A percentile compares a stretch with the other conserved stretches of the same genome.
Evolutionary conservation across 495 filamentous ascomycete species (phyloP).

Genomic region (Bathelium albidoporum): DNA sequence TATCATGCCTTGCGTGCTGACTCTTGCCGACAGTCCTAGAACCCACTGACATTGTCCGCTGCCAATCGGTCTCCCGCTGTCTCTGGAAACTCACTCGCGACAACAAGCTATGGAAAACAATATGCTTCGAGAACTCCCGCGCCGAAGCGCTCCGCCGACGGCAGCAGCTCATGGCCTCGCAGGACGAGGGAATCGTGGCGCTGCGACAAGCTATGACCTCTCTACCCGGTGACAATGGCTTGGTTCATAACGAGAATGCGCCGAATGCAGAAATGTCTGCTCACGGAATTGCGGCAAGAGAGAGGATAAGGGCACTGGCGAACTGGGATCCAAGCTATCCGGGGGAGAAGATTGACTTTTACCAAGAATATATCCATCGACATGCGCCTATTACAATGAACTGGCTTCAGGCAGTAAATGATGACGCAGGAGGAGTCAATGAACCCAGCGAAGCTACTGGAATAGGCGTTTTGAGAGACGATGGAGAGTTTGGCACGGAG

Average conservation of each 20-base stretch:
- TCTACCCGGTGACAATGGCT: conserved; percentile 16
- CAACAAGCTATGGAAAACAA: conserved; percentile 61
- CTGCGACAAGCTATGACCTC: conserved; percentile 26
- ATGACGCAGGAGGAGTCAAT: conserved; percentile 16
- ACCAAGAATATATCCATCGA: conserved; percentile 77
- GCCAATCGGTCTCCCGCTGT: conserved; percentile 61
- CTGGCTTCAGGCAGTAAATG: conserved; percentile 53
- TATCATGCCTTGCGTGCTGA: background rate
- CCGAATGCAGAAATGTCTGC: conserved; percentile 27
- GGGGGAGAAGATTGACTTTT: conserved; percentile 62
- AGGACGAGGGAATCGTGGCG: conserved; percentile 22
- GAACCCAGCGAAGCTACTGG: conserved; percentile 46
- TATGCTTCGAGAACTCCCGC: conserved; percentile 61
- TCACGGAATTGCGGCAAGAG: conserved; percentile 24
- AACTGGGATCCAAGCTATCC: conserved; percentile 78
- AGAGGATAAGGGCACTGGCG: conserved; percentile 47
- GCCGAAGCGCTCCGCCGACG: conserved; percentile 41
- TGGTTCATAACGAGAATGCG: conserved; percentile 12
- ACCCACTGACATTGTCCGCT: conserved; percentile 52
- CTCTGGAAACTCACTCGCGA: conserved; percentile 64
- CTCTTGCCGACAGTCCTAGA: conserved; percentile 48
- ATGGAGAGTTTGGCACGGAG: conserved; percentile 37
- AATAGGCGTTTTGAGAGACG: conserved; percentile 51
- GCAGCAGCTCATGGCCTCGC: conserved; percentile 29
- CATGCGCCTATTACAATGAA: conserved; percentile 61